These are phyloP conservation scores for Trichoderma sp. DNA, from an alignment of 2,329 filamentous ascomycete species.

Conservation along the genomic window DNA sequence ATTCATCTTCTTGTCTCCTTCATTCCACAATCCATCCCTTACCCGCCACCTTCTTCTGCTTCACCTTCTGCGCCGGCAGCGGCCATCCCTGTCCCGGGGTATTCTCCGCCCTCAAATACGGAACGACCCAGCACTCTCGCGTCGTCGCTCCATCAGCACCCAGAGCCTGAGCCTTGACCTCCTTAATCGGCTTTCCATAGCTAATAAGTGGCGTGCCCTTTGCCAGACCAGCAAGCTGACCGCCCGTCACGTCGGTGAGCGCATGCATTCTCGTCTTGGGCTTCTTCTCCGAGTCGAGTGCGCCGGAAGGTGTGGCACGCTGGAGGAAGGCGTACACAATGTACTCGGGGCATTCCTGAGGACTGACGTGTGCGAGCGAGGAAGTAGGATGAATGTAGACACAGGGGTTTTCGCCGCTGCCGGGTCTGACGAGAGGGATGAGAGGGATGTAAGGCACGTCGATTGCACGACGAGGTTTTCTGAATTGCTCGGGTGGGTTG, in stretches of 20 bases:
- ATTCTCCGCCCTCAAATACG: constrained; percentile 69
- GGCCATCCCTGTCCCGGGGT: constrained; percentile 74
- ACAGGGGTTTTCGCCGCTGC: constrained; percentile 53
- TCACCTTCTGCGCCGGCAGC: constrained; percentile 78
- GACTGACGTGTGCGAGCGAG: constrained; percentile 66
- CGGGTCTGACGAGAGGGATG: constrained; percentile 57
- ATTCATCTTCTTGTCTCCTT: background rate
- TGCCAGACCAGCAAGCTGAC: constrained; percentile 73
- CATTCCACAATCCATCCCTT: constrained; percentile 72
- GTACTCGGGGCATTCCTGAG: constrained; percentile 78
- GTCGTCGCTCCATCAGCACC: constrained; percentile 36
- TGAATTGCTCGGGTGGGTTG: constrained; percentile 60
- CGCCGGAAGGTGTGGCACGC: constrained; percentile 52
- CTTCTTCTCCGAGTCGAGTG: constrained; percentile 49
- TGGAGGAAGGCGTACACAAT: constrained; percentile 87
- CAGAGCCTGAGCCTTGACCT: constrained; percentile 53
- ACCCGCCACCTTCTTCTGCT: constrained; percentile 70
- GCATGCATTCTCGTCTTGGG: constrained; percentile 84
- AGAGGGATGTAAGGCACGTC: constrained; percentile 91
- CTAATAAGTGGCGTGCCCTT: constrained; percentile 80
- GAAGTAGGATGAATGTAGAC: constrained; percentile 90
- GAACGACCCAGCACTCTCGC: constrained; percentile 80
- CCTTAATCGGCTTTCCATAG: constrained; percentile 89
- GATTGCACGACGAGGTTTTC: constrained; percentile 79
- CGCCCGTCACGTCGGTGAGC: constrained; percentile 72